These are phyloP conservation scores for Beauveria brongniartii DNA, from an alignment of 2,329 filamentous ascomycete genomes.

Conservation along the genomic window DNA sequence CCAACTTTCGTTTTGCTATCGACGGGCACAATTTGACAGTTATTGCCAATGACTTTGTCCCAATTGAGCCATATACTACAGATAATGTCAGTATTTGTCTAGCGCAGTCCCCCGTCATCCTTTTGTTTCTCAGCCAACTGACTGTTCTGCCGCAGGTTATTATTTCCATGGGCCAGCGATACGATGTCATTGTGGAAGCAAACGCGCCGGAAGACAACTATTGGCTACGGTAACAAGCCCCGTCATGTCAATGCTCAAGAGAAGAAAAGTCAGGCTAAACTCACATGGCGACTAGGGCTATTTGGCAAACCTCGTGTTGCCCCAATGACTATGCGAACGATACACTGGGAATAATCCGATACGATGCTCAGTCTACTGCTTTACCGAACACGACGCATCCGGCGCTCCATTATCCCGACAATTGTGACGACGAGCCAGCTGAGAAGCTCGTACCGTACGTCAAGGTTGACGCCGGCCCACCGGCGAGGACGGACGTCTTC, in stretches of 20 bases:
- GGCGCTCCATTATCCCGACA: not conserved
- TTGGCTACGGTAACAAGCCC: not conserved
- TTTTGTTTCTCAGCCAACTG: not conserved
- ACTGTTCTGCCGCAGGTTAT: slow-evolving; percentile 5
- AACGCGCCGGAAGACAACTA: slow-evolving; percentile 13
- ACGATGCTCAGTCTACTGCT: not conserved
- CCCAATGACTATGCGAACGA: not conserved
- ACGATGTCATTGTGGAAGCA: slow-evolving; percentile 27
- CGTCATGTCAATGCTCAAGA: no score
- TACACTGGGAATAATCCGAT: not conserved
- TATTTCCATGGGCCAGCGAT: slow-evolving; percentile 40
- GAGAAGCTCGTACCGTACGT: not conserved
- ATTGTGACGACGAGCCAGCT: not conserved
- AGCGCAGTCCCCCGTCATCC: not conserved
- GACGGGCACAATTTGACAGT: slow-evolving; percentile 51
- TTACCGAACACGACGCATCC: not conserved
- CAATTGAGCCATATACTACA: slow-evolving; percentile 46
- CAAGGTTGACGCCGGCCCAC: not conserved
- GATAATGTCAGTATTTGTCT: slow-evolving; percentile 27
- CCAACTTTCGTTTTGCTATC: slow-evolving; percentile 39
- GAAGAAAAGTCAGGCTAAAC: not conserved
- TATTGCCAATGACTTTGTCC: slow-evolving; percentile 49
- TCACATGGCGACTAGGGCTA: not conserved
- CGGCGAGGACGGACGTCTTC: not conserved
- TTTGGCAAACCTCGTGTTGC: not conserved